phyloP scores from a whole-genome alignment of 768 basidiomycete genomes.

The Albatrellus ellisii region DNA sequence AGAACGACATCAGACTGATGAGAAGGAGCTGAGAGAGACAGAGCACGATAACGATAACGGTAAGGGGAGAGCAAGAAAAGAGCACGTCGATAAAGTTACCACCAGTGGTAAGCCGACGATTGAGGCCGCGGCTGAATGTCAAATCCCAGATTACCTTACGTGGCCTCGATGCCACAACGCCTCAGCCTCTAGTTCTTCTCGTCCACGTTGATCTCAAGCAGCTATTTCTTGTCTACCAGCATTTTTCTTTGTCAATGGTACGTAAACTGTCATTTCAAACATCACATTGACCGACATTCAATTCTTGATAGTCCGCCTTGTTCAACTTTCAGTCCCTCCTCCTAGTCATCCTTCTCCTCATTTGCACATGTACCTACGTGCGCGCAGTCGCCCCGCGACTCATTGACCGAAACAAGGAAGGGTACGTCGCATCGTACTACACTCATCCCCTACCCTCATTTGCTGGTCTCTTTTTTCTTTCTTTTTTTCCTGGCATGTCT shows the following conservation, averaged over 20 bases:
- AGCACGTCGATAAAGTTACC: neutral
- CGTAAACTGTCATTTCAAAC: too few species aligned
- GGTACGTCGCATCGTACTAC: too few species aligned
- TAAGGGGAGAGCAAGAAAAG: neutral
- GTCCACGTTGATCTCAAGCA: too few species aligned
- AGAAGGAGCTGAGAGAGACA: neutral
- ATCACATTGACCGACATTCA: too few species aligned
- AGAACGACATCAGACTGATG: constrained; percentile 11
- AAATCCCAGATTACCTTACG: too few species aligned
- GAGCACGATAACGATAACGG: neutral
- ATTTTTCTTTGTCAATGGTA: too few species aligned
- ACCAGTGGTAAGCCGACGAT: too few species aligned
- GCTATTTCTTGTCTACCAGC: too few species aligned
- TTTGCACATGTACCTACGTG: constrained; percentile 96
- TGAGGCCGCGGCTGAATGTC: neutral
- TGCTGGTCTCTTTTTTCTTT: neutral
- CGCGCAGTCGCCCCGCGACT: constrained; percentile 82
- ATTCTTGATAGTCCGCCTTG: constrained; percentile 92
- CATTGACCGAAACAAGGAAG: constrained; percentile 88
- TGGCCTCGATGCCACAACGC: too few species aligned
- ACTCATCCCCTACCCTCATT: too few species aligned
- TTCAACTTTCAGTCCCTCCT: constrained; percentile 98
- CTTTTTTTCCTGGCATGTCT: neutral
- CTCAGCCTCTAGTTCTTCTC: too few species aligned
- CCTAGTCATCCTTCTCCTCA: constrained; percentile 82